A percentile compares a stretch with the other conserved stretches of the same genome.
Evolutionary conservation across 371 early-diverging fungal genomes (phyloP).

Genomic region (Mortierella sp.): DNA sequence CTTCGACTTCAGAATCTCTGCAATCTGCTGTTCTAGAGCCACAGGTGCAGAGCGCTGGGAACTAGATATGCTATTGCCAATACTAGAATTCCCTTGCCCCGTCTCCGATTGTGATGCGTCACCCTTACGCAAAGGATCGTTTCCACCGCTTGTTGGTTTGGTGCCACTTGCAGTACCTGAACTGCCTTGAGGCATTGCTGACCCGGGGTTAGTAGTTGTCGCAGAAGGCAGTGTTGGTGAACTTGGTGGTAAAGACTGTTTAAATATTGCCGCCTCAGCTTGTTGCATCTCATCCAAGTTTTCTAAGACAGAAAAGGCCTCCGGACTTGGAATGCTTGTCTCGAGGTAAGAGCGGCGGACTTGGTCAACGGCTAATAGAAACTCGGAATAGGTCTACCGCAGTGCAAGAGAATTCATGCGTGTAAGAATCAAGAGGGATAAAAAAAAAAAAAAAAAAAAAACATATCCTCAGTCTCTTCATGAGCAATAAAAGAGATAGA

Average conservation of each 20-base stretch:
- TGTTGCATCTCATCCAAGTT: slow-evolving; percentile 46
- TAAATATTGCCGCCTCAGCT: slow-evolving; percentile 14
- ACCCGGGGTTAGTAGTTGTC: no score
- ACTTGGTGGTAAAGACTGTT: not conserved
- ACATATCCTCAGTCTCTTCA: not conserved
- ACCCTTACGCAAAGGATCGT: not conserved
- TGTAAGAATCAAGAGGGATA: not conserved
- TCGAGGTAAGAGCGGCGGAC: slow-evolving; percentile 34
- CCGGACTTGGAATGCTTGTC: slow-evolving; percentile 43
- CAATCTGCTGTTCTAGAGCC: slow-evolving; percentile 40
- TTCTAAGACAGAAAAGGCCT: slow-evolving; percentile 33
- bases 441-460: not conserved
- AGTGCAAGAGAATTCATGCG: no score
- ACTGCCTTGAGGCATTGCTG: not conserved
- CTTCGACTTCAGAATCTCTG: slow-evolving; percentile 35
- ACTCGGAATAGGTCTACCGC: slow-evolving; percentile 21
- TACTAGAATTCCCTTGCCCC: not conserved
- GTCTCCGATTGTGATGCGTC: not conserved
- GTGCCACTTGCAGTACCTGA: slow-evolving; percentile 2
- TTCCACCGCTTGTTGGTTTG: not conserved
- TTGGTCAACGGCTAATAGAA: slow-evolving; percentile 31
- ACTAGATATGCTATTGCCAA: slow-evolving; percentile 3
- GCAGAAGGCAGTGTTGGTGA: not conserved
- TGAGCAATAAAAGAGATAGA: not conserved
- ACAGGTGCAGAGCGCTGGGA: not conserved